A percentile compares a stretch with the other conserved stretches of the same genome.
Conservation (phyloP, 768 basidiomycete genomes). For the Calocybe cyanea region DNA sequence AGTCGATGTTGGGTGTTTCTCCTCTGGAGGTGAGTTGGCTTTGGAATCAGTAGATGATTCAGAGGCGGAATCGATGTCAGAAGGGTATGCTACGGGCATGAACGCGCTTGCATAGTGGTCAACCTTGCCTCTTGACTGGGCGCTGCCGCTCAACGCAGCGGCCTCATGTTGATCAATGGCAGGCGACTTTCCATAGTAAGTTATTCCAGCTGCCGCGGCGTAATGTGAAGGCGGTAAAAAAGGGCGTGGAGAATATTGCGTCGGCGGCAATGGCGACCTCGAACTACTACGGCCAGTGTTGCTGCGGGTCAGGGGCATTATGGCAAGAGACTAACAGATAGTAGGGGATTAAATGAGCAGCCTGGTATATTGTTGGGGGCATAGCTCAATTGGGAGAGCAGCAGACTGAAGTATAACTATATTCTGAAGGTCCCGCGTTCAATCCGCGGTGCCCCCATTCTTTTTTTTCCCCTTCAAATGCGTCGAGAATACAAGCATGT, state of each 20-base stretch:
- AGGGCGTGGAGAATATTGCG: slow-evolving; percentile 24
- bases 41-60: slow-evolving; percentile 31
- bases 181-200: slow-evolving; percentile 7
- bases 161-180: not conserved
- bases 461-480: no score
- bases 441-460: not conserved
- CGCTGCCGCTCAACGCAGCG: not conserved
- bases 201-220: slow-evolving; percentile 44
- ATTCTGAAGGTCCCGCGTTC: not conserved
- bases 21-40: slow-evolving; percentile 5
- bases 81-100: slow-evolving; percentile 21
- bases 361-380: no score
- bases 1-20: slow-evolving; percentile 12
- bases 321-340: not conserved
- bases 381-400: slow-evolving; percentile 1
- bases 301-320: slow-evolving; percentile 21
- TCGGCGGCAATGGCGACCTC: slow-evolving; percentile 37
- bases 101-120: slow-evolving; percentile 13
- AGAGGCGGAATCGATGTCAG: slow-evolving; percentile 18
- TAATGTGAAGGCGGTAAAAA: slow-evolving; percentile 57
- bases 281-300: slow-evolving; percentile 30
- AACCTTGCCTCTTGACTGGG: slow-evolving; percentile 1
- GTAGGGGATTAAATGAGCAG: no score
- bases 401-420: not conserved
- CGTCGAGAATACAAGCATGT: no score